Percentiles rank a stretch among this genome's conserved stretches.
These are phyloP conservation scores for Fusarium transvaalense DNA, from an alignment of 2,329 filamentous ascomycete genomes.

Conservation along the genomic window DNA sequence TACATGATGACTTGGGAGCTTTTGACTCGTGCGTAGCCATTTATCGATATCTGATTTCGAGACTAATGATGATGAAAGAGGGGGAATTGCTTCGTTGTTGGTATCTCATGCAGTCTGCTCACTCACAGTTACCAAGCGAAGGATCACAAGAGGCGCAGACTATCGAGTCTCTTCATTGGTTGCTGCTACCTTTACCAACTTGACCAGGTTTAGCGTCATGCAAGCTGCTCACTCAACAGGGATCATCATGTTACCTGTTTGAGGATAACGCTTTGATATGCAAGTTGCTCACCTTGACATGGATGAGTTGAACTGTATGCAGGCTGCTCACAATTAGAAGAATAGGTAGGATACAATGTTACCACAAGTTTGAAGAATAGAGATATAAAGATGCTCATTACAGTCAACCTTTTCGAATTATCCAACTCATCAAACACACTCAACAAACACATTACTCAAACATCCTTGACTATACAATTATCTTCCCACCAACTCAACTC, in stretches of 20 bases:
- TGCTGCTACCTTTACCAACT: neutral
- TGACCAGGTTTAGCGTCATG: constrained; percentile 19
- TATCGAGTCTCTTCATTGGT: neutral
- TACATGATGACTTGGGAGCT: neutral
- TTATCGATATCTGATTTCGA: neutral
- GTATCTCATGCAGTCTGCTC: constrained; percentile 52
- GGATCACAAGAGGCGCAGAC: constrained; percentile 18
- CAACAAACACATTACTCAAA: neutral
- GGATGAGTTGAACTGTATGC: neutral
- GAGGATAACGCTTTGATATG: neutral
- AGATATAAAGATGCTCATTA: neutral
- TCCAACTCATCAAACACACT: neutral
- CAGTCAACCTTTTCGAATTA: neutral
- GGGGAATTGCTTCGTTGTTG: neutral
- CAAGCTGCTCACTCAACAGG: constrained; percentile 28
- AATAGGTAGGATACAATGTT: neutral
- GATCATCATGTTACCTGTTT: neutral
- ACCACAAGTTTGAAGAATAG: accelerated
- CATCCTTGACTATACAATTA: no score
- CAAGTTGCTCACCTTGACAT: constrained; percentile 14
- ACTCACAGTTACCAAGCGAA: constrained; percentile 22
- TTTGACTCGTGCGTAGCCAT: neutral
- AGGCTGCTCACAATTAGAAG: constrained; percentile 10
- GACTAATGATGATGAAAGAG: constrained; percentile 2
- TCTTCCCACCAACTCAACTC: neutral